Percentiles rank a stretch among this genome's conserved stretches.
Evolutionary conservation across 2,329 filamentous ascomycete genomes (phyloP).

Genomic region (Elsinoe batatas): DNA sequence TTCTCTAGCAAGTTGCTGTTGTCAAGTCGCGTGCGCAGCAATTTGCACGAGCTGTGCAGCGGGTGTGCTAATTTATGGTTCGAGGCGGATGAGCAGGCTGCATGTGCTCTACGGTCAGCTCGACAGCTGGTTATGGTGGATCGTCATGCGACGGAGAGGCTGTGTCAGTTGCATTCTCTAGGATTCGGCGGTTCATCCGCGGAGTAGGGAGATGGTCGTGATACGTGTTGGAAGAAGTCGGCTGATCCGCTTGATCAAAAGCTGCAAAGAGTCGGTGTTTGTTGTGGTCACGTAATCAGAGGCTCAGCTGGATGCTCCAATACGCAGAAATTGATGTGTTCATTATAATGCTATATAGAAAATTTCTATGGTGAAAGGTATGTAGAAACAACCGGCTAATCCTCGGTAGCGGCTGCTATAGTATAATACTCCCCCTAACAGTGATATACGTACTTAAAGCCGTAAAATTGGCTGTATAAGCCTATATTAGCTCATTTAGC

Average conservation of each 20-base stretch:
- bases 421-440: too few species aligned
- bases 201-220: background rate
- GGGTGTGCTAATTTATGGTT: slow-evolving; percentile 5
- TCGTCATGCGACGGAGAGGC: background rate
- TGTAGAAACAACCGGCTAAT: too few species aligned
- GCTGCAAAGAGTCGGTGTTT: too few species aligned
- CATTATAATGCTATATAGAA: too few species aligned
- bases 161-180: background rate
- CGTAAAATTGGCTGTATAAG: too few species aligned
- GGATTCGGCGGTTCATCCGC: background rate
- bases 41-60: background rate
- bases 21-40: background rate
- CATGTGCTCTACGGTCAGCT: slow-evolving; percentile 2
- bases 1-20: background rate
- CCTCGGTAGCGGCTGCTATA: too few species aligned
- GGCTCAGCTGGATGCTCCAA: too few species aligned
- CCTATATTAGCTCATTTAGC: too few species aligned
- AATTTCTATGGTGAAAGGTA: too few species aligned
- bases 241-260: background rate
- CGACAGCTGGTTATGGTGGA: background rate
- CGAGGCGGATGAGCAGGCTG: slow-evolving; percentile 8
- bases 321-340: too few species aligned
- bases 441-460: too few species aligned
- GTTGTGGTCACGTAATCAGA: too few species aligned
- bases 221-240: background rate